Evolutionary conservation across 768 basidiomycete species (phyloP), one percentile per base, ranked within the genome.

Genomic region (Mycena haematopus): DNA sequence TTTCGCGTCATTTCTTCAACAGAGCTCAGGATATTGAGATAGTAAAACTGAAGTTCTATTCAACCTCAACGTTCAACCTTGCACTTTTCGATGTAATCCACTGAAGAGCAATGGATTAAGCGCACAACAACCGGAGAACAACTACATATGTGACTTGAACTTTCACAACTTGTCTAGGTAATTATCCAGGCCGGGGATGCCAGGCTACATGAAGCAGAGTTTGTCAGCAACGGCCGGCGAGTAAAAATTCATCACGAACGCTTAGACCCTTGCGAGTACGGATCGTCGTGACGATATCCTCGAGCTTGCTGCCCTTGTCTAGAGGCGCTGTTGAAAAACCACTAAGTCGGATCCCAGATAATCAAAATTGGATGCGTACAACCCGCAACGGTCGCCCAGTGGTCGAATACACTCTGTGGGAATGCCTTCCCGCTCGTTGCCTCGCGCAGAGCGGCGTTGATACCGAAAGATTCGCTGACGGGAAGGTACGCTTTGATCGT

Each of bases 401-500:
- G 94, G 73, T 96, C 95, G 74, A 96, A 91, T 72, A 95, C 95
- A 72, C 81, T 75, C 78, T 98, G 97, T 49, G 96, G 95, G 94
- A 98, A 98, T 66, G 97, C 97, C 82, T 99, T 96, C 52, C 97
- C 97, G 73, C 85, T 86, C 38, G 97, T 98, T 58, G 91, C 88
- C 75, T 87, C 86, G 68, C 96, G 92, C 56, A 99, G 88, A 71
- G 93, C 95, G 69, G 90, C 93, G 78, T 94, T 98, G 89, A 99
- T 97, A 70, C 96, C 96, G 80, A 97, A 96, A 15, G 92, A 94
- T 78, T 94, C 93, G 74, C 83, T 81, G 73, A 94, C 92, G 70
- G 95, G 94, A 29, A 95, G 84, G 84, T 94, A 94, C 22, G 95
- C 95, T 85, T 97, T 99, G 79, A 99, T 91, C 40, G 91, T 99